These are phyloP conservation scores for Roridomyces roridus DNA, from an alignment of 768 basidiomycete species.

Conservation along the genomic window DNA sequence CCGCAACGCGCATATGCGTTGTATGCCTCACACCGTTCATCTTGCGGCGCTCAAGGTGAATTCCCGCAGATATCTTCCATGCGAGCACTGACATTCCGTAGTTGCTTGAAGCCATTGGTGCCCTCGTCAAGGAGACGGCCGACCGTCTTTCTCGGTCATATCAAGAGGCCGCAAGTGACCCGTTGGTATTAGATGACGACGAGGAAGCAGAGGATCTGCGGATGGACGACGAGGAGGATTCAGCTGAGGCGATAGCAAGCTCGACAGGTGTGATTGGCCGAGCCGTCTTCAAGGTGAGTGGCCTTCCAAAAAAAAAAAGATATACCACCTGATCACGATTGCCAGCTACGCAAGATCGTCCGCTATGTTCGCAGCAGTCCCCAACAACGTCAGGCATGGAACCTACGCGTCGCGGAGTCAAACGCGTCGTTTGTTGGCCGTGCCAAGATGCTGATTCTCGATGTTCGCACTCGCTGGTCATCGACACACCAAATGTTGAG, in stretches of 20 bases:
- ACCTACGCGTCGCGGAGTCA: background rate
- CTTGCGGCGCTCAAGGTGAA: slow-evolving; percentile 39
- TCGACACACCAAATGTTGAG: background rate
- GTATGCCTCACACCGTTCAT: slow-evolving; percentile 46
- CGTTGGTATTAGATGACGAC: no score
- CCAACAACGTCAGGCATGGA: no score
- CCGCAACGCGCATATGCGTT: slow-evolving; percentile 31
- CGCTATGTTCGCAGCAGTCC: no score
- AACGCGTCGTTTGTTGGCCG: no score
- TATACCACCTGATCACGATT: no score
- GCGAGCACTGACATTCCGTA: background rate
- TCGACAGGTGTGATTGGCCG: background rate
- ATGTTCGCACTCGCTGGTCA: background rate
- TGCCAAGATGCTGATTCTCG: background rate
- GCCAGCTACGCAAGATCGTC: no score
- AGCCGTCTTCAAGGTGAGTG: background rate
- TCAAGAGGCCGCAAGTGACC: slow-evolving; percentile 7
- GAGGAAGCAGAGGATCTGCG: background rate
- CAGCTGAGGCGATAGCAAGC: background rate
- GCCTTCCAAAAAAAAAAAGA: background rate
- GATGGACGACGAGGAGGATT: background rate
- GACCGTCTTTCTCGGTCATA: background rate
- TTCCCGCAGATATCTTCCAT: background rate
- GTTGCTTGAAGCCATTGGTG: slow-evolving; percentile 18
- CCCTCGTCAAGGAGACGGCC: slow-evolving; percentile 2